Base-by-base conservation (phyloP, 495 filamentous ascomycete species). In the Tuber borchii region DNA sequence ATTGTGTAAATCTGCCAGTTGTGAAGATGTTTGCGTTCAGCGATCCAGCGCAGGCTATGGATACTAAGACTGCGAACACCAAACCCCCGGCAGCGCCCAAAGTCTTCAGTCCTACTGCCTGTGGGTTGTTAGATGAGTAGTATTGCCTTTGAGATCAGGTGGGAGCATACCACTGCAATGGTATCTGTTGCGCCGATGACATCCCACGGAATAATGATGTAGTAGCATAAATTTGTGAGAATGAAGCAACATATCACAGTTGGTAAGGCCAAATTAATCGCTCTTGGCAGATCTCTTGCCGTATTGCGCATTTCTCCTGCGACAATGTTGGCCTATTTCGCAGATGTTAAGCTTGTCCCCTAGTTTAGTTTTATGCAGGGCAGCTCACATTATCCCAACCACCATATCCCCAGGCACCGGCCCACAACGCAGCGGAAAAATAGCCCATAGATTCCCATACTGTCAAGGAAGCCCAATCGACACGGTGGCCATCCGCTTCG, bases 351-450 rank as follows among this genome's bases (percentile, higher is more conserved):
- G 0, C 26, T 75, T 45, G 68, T 78, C 69, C 40, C 0, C 22
- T 39, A 44, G 2, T 71, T 72, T 74, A 46, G 31, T 31, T 43
- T 37, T 69, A 56, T 16, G 1, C 8, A 43, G 16, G 16, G 68
- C 10, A 68, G 74, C 84, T 80, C 73, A 88, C 88, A 81, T 89
- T 89, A 75, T 90, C 88, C 88, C 88, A 90, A 7, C 88, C 88
- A 1, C 85, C 87, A 73, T 89, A 90, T 7, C 86, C 88, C 88
- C 88, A 90, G 44, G 89, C 74, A 0, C 87, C 88, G 0, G 85
- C 88, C 76, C 89, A 89, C 3, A 89, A 74, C 0, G 87, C 88
- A 0, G 88, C 84, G 6, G 86, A 87, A 44, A 86, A 86, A 75
- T 88, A 86, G 0, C 88, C 88, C 70, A 89, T 83, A 31, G 85